Evolutionary conservation across 768 basidiomycete species (phyloP).

Genomic region (Mycena maculata): DNA sequence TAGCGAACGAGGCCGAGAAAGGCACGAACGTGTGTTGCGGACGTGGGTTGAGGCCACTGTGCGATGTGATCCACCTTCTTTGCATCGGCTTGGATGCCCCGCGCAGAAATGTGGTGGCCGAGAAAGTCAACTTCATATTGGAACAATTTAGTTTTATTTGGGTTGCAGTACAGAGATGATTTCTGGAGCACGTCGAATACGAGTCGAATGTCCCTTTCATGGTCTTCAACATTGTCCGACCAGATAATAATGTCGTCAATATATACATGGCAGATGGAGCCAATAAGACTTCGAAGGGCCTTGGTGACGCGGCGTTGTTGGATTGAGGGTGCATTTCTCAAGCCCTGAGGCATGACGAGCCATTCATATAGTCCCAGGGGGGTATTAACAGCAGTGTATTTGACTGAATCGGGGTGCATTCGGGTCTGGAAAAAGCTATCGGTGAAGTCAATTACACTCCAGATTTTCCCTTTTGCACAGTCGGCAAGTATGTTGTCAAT

Average conservation of each 20-base stretch:
- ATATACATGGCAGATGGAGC: conserved; percentile 49
- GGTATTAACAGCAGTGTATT: conserved; percentile 48
- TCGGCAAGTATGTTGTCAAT: conserved; percentile 49
- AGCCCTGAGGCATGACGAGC: conserved; percentile 39
- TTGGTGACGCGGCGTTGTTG: conserved; percentile 43
- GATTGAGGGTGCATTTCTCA: conserved; percentile 40
- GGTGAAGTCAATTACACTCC: conserved; percentile 50
- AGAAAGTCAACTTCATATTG: conserved; percentile 36
- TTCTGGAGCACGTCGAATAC: conserved; percentile 38
- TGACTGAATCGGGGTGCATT: conserved; percentile 42
- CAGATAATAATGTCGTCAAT: conserved; percentile 53
- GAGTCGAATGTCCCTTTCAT: conserved; percentile 34
- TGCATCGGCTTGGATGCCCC: conserved; percentile 39
- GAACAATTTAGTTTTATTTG: conserved; percentile 37
- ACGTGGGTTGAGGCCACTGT: conserved; percentile 36
- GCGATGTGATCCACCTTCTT: conserved; percentile 37
- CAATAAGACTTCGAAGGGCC: conserved; percentile 44
- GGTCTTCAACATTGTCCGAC: conserved; percentile 45
- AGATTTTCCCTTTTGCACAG: conserved; percentile 36
- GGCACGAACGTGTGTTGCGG: conserved; percentile 29
- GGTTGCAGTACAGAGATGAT: conserved; percentile 37
- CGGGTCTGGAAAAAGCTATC: conserved; percentile 51
- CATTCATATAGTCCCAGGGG: conserved; percentile 52
- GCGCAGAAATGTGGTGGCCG: conserved; percentile 41
- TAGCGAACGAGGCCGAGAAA: conserved; percentile 43